phyloP scores from a whole-genome alignment of 306 rosid genomes.

The Dicorynia guianensis region DNA sequence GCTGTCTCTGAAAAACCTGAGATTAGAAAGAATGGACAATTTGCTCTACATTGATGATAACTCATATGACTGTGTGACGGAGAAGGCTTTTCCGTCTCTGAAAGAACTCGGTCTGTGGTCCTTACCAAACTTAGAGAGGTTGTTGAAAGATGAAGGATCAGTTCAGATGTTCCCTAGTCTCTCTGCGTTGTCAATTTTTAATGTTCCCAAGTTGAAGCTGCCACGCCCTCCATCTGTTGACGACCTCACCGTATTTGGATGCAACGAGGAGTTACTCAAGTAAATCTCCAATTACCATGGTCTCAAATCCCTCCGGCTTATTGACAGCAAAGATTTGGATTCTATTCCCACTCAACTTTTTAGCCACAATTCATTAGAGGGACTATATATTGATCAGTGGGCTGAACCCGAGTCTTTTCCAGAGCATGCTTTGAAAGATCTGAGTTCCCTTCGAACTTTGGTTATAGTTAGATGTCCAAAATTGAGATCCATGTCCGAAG shows the following conservation, averaged over 20 bases:
- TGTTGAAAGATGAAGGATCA: neutral
- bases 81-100: neutral
- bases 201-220: neutral
- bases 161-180: neutral
- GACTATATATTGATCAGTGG: neutral
- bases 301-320: conserved; percentile 13
- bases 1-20: conserved; percentile 1
- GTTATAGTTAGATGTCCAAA: too few species aligned
- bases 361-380: neutral
- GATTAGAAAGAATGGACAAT: neutral
- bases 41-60: neutral
- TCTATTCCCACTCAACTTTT: conserved; percentile 4
- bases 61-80: neutral
- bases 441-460: neutral
- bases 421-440: neutral
- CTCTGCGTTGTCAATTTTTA: neutral
- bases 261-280: too few species aligned
- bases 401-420: neutral
- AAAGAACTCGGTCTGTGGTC: neutral
- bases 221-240: neutral
- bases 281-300: conserved; percentile 7
- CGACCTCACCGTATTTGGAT: accelerated
- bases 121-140: neutral
- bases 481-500: neutral
- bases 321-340: neutral